These are phyloP conservation scores for Populus euphratica DNA, from an alignment of 345 rosid species.

Conservation along the genomic window DNA sequence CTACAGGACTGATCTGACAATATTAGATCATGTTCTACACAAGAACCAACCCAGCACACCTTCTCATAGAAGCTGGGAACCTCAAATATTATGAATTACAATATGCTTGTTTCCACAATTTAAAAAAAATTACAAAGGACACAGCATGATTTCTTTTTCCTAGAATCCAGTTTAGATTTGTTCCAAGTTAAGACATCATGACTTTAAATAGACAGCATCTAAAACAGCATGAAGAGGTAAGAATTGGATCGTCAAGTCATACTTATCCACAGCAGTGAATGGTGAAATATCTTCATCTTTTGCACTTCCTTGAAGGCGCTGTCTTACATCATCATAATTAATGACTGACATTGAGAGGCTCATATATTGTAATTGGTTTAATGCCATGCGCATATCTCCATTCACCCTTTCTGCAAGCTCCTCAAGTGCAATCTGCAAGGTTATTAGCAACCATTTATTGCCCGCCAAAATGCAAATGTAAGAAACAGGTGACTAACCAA, in stretches of 20 bases:
- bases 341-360: slow-evolving; percentile 81
- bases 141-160: neutral
- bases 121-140: neutral
- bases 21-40: neutral
- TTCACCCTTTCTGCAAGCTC: slow-evolving; percentile 93
- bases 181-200: neutral
- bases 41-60: neutral
- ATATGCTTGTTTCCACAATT: neutral
- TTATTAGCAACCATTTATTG: slow-evolving; percentile 11
- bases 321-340: slow-evolving; percentile 83
- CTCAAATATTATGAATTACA: neutral
- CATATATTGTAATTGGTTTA: slow-evolving; percentile 93
- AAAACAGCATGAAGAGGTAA: neutral
- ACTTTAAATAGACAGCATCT: neutral
- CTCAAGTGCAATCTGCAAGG: slow-evolving; percentile 74
- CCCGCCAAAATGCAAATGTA: slow-evolving; percentile 14
- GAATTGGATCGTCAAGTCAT: slow-evolving; percentile 23
- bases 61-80: neutral
- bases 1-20: neutral
- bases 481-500: neutral
- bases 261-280: slow-evolving; percentile 96
- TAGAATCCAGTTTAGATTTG: neutral
- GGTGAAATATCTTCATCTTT: slow-evolving; percentile 99
- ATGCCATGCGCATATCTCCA: slow-evolving; percentile 95
- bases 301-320: slow-evolving; percentile 74